A percentile compares a stretch with the other conserved stretches of the same genome.
phyloP scores from a whole-genome alignment of 2,329 filamentous ascomycete genomes.

The Bipolaris bicolor region DNA sequence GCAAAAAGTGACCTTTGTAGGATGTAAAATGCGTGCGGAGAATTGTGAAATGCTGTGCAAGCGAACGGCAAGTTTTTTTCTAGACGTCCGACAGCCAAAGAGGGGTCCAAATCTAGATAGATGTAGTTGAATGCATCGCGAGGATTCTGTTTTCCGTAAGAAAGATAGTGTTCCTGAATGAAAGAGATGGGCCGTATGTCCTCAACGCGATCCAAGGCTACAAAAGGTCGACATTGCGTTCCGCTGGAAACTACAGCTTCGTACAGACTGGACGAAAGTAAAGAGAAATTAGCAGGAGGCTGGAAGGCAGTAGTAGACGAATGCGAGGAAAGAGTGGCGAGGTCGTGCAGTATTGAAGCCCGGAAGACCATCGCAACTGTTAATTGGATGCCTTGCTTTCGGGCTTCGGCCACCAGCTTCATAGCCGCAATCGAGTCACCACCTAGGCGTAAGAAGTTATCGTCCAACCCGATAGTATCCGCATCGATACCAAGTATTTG shows the following conservation, averaged over 20 bases:
- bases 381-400: not conserved
- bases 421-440: slow-evolving; percentile 20
- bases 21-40: not conserved
- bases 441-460: slow-evolving; percentile 21
- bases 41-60: not conserved
- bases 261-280: not conserved
- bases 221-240: not conserved
- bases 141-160: not conserved
- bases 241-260: not conserved
- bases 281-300: not conserved
- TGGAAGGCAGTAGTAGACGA: not conserved
- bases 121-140: not conserved
- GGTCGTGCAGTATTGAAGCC: not conserved
- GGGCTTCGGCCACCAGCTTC: slow-evolving; percentile 15
- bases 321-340: not conserved
- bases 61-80: not conserved
- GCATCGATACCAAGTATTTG: slow-evolving; percentile 6
- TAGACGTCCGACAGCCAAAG: not conserved
- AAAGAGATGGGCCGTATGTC: not conserved
- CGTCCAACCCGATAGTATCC: slow-evolving; percentile 12
- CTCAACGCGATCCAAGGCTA: not conserved
- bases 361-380: not conserved
- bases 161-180: not conserved
- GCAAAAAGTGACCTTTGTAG: not conserved
- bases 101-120: not conserved